Base-by-base conservation (phyloP, 2,329 filamentous ascomycete species). In the Metarhizium humberi region DNA sequence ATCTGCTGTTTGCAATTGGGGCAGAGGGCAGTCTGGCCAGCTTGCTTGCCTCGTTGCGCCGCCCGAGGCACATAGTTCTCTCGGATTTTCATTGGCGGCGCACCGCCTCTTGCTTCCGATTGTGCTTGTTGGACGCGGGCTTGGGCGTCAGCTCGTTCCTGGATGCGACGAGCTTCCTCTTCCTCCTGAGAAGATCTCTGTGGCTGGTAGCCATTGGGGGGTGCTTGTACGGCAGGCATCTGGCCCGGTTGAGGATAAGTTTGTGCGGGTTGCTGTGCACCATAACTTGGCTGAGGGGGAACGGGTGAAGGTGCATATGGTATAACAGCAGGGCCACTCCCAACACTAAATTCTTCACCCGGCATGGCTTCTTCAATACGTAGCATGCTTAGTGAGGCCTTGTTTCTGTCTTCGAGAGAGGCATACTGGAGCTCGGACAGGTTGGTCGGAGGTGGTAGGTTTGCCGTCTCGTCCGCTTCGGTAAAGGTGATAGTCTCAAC, bases 351-450 rank as follows among this genome's bases (percentile, higher is more conserved):
- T 67, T 77, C 85, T 58, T 87, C 83, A 48, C 90, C 88, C 52
- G 94, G 94, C 81, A 96, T 89, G 6, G 92, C 91, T 76, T 99
- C 94, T 71, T 99, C 94, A 60, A 99, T 91, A 56, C 92, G 87
- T 62, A 92, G 78, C 65, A 89, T 83, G 63, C 84, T 85, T 60
- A 96, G 86, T 42, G 91, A 95, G 66, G 94, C 87, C 71, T 87
- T 88, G 55, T 92, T 95, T 72, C 95, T 94, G 71, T 97, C 91
- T 67, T 99, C 94, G 18, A 99, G 80, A 8, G 92, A 96, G 34
- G 92, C 90, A 58, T 92, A 95, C 69, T 97, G 92, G 18, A 99
- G 78, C 64, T 99, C 94, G 60, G 90, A 88, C 46, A 96, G 83
- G 5, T 87, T 91, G 4, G 90, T 94, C 1, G 94, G 94, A 1